phyloP scores from a whole-genome alignment of 352 stramenopile genomes.

The Pythium aphanidermatum region DNA sequence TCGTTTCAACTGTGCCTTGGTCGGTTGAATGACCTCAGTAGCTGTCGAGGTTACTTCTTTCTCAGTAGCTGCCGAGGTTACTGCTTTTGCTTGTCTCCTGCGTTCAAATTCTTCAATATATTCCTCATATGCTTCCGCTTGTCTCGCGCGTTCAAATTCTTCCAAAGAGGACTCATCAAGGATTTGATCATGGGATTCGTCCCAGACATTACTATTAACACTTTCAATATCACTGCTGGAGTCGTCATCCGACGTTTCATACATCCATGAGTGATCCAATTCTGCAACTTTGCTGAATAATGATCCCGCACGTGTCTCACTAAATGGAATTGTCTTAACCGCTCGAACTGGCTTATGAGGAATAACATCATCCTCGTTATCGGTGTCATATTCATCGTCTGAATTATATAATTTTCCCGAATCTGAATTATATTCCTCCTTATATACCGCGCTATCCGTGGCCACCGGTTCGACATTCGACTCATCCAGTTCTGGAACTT shows the following conservation, averaged over 20 bases:
- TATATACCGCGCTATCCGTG: conserved; percentile 20
- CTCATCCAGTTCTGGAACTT: conserved; percentile 23
- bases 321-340: conserved; percentile 6
- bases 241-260: conserved; percentile 17
- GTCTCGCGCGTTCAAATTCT: conserved; percentile 16
- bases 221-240: conserved; percentile 14
- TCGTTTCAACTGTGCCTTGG: too few species aligned
- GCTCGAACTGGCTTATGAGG: conserved; percentile 11
- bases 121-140: conserved; percentile 12
- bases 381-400: conserved; percentile 13
- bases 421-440: conserved; percentile 20
- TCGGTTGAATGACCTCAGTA: too few species aligned
- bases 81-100: conserved; percentile 6
- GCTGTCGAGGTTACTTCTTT: neutral
- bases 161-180: conserved; percentile 10
- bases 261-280: conserved; percentile 17
- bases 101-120: conserved; percentile 5
- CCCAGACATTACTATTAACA: conserved; percentile 17
- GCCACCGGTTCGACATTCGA: conserved; percentile 21
- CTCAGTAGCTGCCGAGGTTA: neutral
- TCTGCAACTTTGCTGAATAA: too few species aligned
- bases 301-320: too few species aligned
- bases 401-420: conserved; percentile 24
- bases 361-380: conserved; percentile 20
- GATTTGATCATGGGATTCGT: conserved; percentile 9